Evolutionary conservation across 139 green algal species (phyloP).

Genomic region (Monoraphidium neglectum): DNA sequence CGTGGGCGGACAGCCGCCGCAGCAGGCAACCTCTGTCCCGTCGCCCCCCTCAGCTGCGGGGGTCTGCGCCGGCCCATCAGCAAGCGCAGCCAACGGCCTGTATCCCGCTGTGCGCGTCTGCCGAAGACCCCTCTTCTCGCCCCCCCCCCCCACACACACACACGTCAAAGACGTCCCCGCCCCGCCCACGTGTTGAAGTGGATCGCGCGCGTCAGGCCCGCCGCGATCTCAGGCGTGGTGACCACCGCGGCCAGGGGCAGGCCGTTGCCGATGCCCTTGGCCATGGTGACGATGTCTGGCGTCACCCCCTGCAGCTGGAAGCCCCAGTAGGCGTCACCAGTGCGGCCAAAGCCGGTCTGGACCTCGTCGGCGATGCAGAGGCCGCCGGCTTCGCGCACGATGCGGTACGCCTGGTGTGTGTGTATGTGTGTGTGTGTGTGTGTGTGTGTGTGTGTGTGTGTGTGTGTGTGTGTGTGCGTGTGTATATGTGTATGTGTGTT

Average conservation of each 20-base stretch:
- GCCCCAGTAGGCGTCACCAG: slow-evolving; percentile 93
- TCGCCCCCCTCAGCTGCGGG: too few species aligned
- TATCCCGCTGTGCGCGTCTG: not conserved
- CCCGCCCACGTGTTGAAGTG: slow-evolving; percentile 95
- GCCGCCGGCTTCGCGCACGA: slow-evolving; percentile 83
- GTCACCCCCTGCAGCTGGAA: slow-evolving; percentile 82
- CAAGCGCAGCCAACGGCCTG: too few species aligned
- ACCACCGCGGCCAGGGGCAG: slow-evolving; percentile 96
- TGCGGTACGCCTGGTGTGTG: too few species aligned
- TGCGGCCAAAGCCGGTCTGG: slow-evolving; percentile 97
- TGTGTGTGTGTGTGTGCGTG: too few species aligned
- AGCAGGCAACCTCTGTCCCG: too few species aligned
- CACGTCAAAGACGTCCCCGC: not conserved
- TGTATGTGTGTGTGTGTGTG: too few species aligned
- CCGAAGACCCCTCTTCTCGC: not conserved
- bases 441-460: too few species aligned
- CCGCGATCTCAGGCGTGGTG: slow-evolving; percentile 91
- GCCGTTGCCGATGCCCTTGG: slow-evolving; percentile 98
- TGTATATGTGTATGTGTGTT: too few species aligned
- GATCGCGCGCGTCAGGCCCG: slow-evolving; percentile 55
- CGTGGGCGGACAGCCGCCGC: too few species aligned
- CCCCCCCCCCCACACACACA: not conserved
- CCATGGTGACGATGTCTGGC: slow-evolving; percentile 93
- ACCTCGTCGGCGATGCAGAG: slow-evolving; percentile 98
- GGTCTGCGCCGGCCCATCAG: too few species aligned